Base-by-base conservation (phyloP, 306 rosid species). In the Dryas alaskensis region DNA sequence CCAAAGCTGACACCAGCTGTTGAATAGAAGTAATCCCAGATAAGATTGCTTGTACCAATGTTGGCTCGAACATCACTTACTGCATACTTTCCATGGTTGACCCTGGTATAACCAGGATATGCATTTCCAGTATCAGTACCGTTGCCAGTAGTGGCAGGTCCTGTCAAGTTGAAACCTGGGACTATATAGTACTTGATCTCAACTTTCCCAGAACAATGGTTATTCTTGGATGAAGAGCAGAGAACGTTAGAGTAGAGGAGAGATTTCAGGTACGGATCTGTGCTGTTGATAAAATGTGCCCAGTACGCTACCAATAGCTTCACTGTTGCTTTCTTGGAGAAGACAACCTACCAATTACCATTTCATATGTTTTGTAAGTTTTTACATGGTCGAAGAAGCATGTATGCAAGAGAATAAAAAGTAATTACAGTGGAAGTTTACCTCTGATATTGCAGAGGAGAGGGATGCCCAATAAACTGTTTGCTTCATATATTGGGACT, bases 1-100 rank as follows among this genome's bases (percentile, higher is more conserved):
- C 98, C 98, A 65, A 94, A 94, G 79, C 98, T 91, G 73, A 94
- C 89, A 17, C 97, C 98, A 27, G 92, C 83, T 62, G 96, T 94
- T 17, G 87, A 80, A 53, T 89, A 91, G 70, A 91, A 93, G 81
- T 94, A 94, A 81, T 94, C 97, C 98, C 98, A 91, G 17, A 85
- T 57, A 73, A 94, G 96, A 81, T 91, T 94, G 83, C 97, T 94
- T 12, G 96, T 94, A 17, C 96, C 93, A 69, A 94, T 83, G 64
- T 94, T 91, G 4, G 98, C 97, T 70, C 96, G 84, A 42, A 78
- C 84, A 62, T 91, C 81, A 14, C 95, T 91, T 37, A 88, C 92
- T 51, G 90, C 96, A 81, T 88, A 94, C 79, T 94, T 94, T 45
- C 96, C 98, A 72, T 93, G 98, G 76, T 93, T 89, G 19, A 93